These are phyloP conservation scores for Aspergillus bombycis DNA, from an alignment of 2,329 filamentous ascomycete genomes.

Conservation along the genomic window DNA sequence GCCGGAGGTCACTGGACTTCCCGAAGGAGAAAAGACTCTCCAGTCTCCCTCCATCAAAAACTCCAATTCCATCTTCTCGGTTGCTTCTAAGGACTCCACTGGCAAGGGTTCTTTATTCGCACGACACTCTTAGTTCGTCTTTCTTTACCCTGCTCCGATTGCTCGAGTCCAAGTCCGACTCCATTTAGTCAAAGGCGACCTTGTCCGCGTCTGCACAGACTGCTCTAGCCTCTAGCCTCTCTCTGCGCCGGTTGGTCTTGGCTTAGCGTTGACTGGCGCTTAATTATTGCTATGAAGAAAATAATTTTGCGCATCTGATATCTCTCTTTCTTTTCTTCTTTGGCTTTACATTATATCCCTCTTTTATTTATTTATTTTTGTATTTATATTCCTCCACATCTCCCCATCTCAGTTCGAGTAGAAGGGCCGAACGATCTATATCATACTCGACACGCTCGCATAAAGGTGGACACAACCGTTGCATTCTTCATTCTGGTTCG, in stretches of 20 bases:
- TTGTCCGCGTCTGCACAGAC: slow-evolving; percentile 5
- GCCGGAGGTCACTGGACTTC: slow-evolving; percentile 21
- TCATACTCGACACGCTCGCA: not conserved
- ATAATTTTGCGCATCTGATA: not conserved
- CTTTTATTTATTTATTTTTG: not conserved
- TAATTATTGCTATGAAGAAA: slow-evolving; percentile 11
- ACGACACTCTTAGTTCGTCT: not conserved
- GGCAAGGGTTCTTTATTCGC: slow-evolving; percentile 5
- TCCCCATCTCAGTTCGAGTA: not conserved
- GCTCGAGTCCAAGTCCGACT: not conserved
- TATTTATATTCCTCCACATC: not conserved
- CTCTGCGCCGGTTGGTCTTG: slow-evolving; percentile 9
- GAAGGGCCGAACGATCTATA: not conserved
- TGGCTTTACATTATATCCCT: not conserved
- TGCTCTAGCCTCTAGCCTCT: slow-evolving; percentile 6
- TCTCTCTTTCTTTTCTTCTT: slow-evolving; percentile 8
- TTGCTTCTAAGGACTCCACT: not conserved
- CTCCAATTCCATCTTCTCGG: not conserved
- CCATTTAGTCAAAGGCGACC: not conserved
- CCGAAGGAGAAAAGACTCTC: not conserved
- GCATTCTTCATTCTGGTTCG: slow-evolving; percentile 2
- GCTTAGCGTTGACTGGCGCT: slow-evolving; percentile 11
- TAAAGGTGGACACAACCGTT: slow-evolving; percentile 1
- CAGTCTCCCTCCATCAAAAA: slow-evolving; percentile 1
- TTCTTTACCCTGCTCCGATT: slow-evolving; percentile 1